Base-by-base conservation (phyloP, 805 yeast genomes). In the Pichia deserticola region DNA sequence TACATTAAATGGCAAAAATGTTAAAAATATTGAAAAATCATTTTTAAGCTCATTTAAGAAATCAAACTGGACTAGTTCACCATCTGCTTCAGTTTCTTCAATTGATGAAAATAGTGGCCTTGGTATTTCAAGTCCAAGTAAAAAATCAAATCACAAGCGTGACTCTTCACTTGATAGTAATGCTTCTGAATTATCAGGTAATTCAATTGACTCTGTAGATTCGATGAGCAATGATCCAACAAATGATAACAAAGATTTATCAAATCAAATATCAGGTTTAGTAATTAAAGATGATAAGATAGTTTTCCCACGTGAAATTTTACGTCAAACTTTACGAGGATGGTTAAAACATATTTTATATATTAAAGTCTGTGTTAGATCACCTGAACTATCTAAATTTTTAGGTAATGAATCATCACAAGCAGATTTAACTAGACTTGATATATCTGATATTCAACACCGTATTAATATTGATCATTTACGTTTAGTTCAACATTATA, bases 301-400 rank as follows among this genome's bases (percentile, higher is more conserved):
- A 37, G 64, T 61, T 36, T 70, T 86, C 33, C 77, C 81, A 3
- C 75, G 95, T 32, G 98, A 92, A 63, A 82, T 81, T 55, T 76
- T 88, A 56, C 71, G 98, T 40, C 73, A 89, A 9, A 78, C 95
- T 0, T 71, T 92, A 42, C 72, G 97, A 43, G 86, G 89, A 0
- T 92, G 86, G 59, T 60, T 92, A 44, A 70, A 75, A 32, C 63
- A 73, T 1, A 64, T 90, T 15, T 59, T 77, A 9, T 68, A 74
- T 35, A 76, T 78, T 41, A 73, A 78, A 6, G 83, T 79, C 42
- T 74, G 88, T 0, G 70, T 81, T 1, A 73, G 75, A 45, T 76
- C 82, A 38, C 67, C 71, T 0, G 66, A 72, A 5, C 71, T 89
- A 42, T 61, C 70, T 30, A 72, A 72, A 28, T 90, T 90, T 59